Percentiles rank a stretch among this genome's conserved stretches.
Conservation (phyloP, 148 eudicot species). For the Rhododendron griersonianum region DNA sequence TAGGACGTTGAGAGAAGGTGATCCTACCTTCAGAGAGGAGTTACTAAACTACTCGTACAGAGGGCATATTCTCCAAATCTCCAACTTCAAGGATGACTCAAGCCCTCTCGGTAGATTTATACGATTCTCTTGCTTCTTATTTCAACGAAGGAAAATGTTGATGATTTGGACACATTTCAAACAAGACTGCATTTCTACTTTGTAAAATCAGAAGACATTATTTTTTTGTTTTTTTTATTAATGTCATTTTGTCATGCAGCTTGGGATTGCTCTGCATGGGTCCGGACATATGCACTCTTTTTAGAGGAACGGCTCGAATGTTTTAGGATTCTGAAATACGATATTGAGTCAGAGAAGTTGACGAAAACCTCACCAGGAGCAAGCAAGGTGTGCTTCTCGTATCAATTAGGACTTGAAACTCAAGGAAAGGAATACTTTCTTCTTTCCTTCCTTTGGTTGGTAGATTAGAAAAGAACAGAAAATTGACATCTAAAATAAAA, state of each 20-base stretch:
- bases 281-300: conserved; percentile 83
- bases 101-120: conserved; percentile 69
- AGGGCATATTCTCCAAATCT: conserved; percentile 69
- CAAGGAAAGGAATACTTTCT: not conserved
- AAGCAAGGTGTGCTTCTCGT: conserved; percentile 46
- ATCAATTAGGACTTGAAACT: not conserved
- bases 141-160: not conserved
- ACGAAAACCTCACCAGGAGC: conserved; percentile 64
- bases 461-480: not conserved
- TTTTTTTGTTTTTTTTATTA: not conserved
- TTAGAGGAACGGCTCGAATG: conserved; percentile 95
- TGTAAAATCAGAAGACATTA: not conserved
- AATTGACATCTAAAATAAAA: not conserved
- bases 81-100: conserved; percentile 94
- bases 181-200: not conserved
- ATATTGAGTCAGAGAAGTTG: conserved; percentile 73
- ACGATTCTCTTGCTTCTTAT: not conserved
- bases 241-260: conserved; percentile 33
- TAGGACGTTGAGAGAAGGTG: conserved; percentile 88
- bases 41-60: conserved; percentile 66
- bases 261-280: conserved; percentile 99
- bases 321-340: conserved; percentile 68
- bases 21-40: conserved; percentile 93
- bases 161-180: not conserved
- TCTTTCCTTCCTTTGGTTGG: not conserved